A percentile compares a stretch with the other conserved stretches of the same genome.
Evolutionary conservation across 2,329 filamentous ascomycete genomes (phyloP).

Genomic region (Cordyceps sp.): DNA sequence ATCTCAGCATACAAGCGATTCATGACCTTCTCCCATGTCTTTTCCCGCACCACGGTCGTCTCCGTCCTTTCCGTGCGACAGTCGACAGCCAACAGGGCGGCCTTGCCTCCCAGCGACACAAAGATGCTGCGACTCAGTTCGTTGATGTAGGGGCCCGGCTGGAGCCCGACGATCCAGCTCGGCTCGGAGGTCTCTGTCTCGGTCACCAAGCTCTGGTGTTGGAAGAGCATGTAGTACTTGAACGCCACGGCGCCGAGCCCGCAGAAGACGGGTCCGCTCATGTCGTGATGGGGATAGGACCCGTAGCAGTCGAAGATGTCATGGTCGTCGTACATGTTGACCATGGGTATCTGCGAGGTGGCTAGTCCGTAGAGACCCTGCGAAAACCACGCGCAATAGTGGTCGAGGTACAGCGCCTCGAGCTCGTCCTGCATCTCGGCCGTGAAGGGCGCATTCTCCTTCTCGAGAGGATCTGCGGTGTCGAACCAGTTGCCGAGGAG

Average conservation of each 20-base stretch:
- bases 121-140: constrained; percentile 76
- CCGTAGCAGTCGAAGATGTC: constrained; percentile 86
- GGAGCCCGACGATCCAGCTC: constrained; percentile 72
- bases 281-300: constrained; percentile 82
- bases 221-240: constrained; percentile 98
- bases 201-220: constrained; percentile 73
- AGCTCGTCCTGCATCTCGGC: constrained; percentile 74
- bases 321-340: constrained; percentile 96
- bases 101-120: constrained; percentile 61
- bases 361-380: constrained; percentile 89
- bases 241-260: constrained; percentile 83
- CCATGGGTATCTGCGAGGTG: constrained; percentile 88
- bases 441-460: constrained; percentile 64
- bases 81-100: constrained; percentile 76
- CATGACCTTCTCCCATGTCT: constrained; percentile 76
- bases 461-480: constrained; percentile 63
- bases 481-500: constrained; percentile 74
- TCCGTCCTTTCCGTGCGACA: constrained; percentile 80
- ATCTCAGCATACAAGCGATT: constrained; percentile 74
- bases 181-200: constrained; percentile 76
- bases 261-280: constrained; percentile 77
- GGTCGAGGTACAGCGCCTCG: constrained; percentile 73
- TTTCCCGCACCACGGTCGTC: constrained; percentile 62
- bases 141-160: constrained; percentile 77
- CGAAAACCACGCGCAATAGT: constrained; percentile 91